A percentile compares a stretch with the other conserved stretches of the same genome.
These are phyloP conservation scores for Sugiyamaella castrensis DNA, from an alignment of 1,139 yeast species.

Conservation along the genomic window DNA sequence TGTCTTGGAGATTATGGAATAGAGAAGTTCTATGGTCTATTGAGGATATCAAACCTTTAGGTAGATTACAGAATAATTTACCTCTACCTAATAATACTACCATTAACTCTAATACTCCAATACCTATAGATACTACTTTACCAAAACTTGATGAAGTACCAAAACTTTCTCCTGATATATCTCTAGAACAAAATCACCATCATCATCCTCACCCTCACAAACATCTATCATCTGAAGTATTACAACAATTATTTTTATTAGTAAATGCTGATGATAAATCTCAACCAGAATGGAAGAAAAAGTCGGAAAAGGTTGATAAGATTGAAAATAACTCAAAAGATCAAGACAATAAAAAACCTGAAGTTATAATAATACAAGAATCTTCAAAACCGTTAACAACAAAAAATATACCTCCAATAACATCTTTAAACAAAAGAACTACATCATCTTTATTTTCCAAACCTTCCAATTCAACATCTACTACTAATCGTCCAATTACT, in stretches of 20 bases:
- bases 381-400: no score
- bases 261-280: constrained; percentile 20
- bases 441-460: constrained; percentile 17
- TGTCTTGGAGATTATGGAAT: constrained; percentile 59
- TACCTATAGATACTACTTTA: no score
- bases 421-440: no score
- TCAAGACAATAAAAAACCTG: no score
- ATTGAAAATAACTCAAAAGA: no score
- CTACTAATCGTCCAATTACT: constrained; percentile 5
- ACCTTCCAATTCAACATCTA: neutral
- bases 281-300: neutral
- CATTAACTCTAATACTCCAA: no score
- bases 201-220: constrained; percentile 14
- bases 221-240: constrained; percentile 27
- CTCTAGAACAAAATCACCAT: neutral
- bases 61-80: neutral
- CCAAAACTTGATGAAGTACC: constrained; percentile 19
- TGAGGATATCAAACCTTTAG: neutral
- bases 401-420: no score
- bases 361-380: no score
- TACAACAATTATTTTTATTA: constrained; percentile 26
- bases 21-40: constrained; percentile 38
- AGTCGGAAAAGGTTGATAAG: neutral
- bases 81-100: neutral
- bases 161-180: constrained; percentile 12